Conservation (phyloP, 495 filamentous ascomycete genomes). For the Tetracladium setigerum region DNA sequence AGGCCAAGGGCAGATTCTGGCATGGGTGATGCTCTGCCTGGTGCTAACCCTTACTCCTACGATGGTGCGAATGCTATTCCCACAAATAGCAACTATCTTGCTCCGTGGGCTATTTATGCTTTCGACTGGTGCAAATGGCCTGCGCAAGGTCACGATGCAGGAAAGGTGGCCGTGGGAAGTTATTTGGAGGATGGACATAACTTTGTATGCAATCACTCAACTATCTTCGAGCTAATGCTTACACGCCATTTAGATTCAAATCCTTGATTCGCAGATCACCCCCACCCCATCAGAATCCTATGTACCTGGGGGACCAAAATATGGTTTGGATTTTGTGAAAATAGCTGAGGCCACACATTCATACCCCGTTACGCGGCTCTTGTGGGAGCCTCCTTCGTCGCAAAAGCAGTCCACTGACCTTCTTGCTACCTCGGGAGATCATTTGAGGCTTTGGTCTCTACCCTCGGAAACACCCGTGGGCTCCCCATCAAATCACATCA, state of each 20-base stretch:
- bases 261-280: conserved; percentile 76
- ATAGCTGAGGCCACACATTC: conserved; percentile 97
- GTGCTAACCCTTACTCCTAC: conserved; percentile 41
- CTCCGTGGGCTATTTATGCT: conserved; percentile 91
- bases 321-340: conserved; percentile 82
- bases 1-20: conserved; percentile 69
- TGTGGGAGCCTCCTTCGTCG: conserved; percentile 97
- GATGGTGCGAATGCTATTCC: conserved; percentile 41
- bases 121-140: conserved; percentile 99
- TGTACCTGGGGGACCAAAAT: conserved; percentile 58
- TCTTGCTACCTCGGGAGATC: conserved; percentile 92
- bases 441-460: conserved; percentile 91
- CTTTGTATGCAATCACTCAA: conserved; percentile 55
- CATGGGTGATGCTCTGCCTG: conserved; percentile 55
- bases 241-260: conserved; percentile 70
- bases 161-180: conserved; percentile 91
- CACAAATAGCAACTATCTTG: conserved; percentile 75
- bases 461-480: conserved; percentile 45
- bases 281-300: conserved; percentile 67
- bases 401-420: conserved; percentile 96
- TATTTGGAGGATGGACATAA: conserved; percentile 98
- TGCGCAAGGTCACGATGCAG: conserved; percentile 67
- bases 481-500: conserved; percentile 66
- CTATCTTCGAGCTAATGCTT: background rate
- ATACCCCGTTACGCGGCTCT: conserved; percentile 89